Evolutionary conservation across 768 basidiomycete genomes (phyloP).

Genomic region (Russula sp.): DNA sequence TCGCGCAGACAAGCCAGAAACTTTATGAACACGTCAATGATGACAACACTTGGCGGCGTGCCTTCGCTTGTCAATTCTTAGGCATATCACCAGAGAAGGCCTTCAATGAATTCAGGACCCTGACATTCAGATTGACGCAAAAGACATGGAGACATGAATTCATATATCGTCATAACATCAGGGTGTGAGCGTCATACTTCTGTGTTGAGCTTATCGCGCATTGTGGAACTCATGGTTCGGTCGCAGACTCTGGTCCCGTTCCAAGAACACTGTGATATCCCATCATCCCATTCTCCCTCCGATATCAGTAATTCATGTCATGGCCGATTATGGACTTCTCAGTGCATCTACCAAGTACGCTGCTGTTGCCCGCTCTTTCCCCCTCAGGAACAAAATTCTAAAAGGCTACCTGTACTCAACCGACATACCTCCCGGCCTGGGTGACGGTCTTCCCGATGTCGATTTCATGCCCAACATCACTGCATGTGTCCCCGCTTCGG

Average conservation of each 20-base stretch:
- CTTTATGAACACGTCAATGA: conserved; percentile 62
- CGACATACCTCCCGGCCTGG: conserved; percentile 48
- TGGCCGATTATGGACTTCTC: conserved; percentile 50
- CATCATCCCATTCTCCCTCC: conserved; percentile 57
- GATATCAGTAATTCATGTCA: conserved; percentile 52
- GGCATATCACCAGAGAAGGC: conserved; percentile 59
- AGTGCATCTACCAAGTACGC: conserved; percentile 60
- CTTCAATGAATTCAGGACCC: conserved; percentile 33
- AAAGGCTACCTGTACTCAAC: conserved; percentile 63
- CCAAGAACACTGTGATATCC: conserved; percentile 49
- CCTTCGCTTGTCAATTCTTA: conserved; percentile 62
- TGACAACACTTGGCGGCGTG: conserved; percentile 74
- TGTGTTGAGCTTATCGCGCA: background rate
- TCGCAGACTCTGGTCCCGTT: conserved; percentile 61
- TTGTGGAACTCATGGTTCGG: conserved; percentile 1
- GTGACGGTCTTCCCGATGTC: conserved; percentile 66
- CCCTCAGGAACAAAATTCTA: conserved; percentile 60
- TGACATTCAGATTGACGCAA: conserved; percentile 50
- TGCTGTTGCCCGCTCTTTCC: conserved; percentile 63
- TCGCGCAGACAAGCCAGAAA: conserved; percentile 44
- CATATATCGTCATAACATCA: conserved; percentile 45
- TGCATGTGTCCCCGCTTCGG: conserved; percentile 48
- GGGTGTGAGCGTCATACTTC: conserved; percentile 36
- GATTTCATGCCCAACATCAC: conserved; percentile 67
- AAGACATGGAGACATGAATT: conserved; percentile 67